Base-by-base conservation (phyloP, 2,329 filamentous ascomycete genomes). In the Xylaria multiplex region DNA sequence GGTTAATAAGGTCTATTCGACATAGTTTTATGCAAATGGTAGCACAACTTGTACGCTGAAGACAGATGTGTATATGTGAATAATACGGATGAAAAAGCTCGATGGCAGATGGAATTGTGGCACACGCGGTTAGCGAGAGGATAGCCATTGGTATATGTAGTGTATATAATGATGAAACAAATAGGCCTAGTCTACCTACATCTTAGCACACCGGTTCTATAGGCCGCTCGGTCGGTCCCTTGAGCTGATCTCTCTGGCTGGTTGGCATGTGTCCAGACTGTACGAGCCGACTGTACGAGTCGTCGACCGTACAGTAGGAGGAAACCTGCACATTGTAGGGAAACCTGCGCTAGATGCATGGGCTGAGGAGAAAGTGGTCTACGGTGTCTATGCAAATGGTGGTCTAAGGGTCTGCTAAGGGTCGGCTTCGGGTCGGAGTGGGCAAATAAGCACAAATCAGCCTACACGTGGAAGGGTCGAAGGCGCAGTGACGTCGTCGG, bases 401-500 rank as follows among this genome's bases (percentile, higher is more conserved):
- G 27, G 27, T 27, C 27, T 27, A 27, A 27, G 27, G 27, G 27
- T 27, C 27, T 5, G 27, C 27, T 27, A 27, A 5, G 27, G 19
- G 19, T 19, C 19, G 19, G 19, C 19, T 19, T 19, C 19, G 19
- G 19, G 19, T 19, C 19, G 19, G 19, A 19, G 43, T 54, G 59
- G 59, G 37, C 59, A 56, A 56, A 62, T 62, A 24, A 40, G 49
- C 13, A 32, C 27, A 5, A 27, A 27, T 27, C 27, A 27, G 27
- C 30, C 16, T 64, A 40, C 61, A 62, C 59, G 43, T 62, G 52
- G 53, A 56, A 48, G 40, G 48, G 43, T 62, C 43, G 53, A 56
- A 48, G 40, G 48, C 54, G 54, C 46, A 48, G 56, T 57, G 65
- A 64, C 60, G 65, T 67, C 65, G 65, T 64, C 60, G 27, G 46